Base-by-base conservation (phyloP, 2,329 filamentous ascomycete species). In the Monosporascus sp. region DNA sequence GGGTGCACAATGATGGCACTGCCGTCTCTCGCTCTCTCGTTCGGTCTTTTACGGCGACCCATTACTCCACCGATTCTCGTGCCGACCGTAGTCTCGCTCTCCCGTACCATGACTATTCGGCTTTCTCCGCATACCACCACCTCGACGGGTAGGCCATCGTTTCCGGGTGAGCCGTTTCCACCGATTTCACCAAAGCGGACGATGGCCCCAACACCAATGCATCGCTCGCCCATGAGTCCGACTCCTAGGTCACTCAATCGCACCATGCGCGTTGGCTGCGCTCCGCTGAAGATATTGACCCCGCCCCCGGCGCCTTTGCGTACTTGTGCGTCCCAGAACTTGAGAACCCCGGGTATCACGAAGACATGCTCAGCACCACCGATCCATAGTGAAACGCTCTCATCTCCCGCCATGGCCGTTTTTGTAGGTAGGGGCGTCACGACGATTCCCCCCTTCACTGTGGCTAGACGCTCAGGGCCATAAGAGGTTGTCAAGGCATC, bases 301-400 rank as follows among this genome's bases (percentile, higher is more conserved):
- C 78, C 76, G 14, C 75, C 75, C n/a, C 76, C 75, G 7, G 69
- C 69, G 15, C 74, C 73, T 56, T 75, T 78, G 14, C 79, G 78
- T 11, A 81, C 71, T 58, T 84, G 80, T 1, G 80, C 76, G 37
- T 84, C 81, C 81, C 81, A 84, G 67, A 84, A 85, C 15, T 76
- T 75, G 5, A 77, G 70, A 7, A 85, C 69, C 0, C 74, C 74
- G 1, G 81, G 79, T 48, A 85, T 79, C 26, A 82, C 74, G 24
- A 78, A 81, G 24, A 84, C 77, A 35, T 82, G 78, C 54, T 85
- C 81, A 2, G 74, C 63, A 15, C 80, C 74, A 8, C 80, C 78
- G 35, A 84, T 72, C 81, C 81, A 85, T 5, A 85, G 67, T 6
- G 78, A 75, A 3, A 80, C 71, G 38, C 74, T 80, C 67, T 85